Evolutionary conservation across 345 rosid species (phyloP).

Genomic region (Raphanus raphanistrum): DNA sequence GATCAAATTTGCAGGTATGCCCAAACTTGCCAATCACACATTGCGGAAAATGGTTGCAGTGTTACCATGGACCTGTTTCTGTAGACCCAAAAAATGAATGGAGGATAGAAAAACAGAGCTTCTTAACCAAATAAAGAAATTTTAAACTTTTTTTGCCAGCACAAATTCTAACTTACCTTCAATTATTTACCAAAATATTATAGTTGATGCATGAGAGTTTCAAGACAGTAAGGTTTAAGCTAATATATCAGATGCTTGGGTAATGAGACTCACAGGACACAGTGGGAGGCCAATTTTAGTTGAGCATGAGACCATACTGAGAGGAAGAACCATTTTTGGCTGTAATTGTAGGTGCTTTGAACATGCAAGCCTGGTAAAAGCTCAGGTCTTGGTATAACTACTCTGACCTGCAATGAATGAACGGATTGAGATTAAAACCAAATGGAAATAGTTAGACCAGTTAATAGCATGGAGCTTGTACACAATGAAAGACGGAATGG

Average conservation of each 20-base stretch:
- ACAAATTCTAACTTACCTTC: background rate
- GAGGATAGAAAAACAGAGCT: background rate
- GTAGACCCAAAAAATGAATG: conserved; percentile 38
- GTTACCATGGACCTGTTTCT: conserved; percentile 16
- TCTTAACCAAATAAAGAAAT: background rate
- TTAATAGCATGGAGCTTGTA: conserved; percentile 49
- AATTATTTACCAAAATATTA: background rate
- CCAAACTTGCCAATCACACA: conserved; percentile 72
- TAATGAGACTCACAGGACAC: conserved; percentile 50
- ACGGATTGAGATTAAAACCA: conserved; percentile 55
- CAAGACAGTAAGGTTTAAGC: conserved; percentile 1
- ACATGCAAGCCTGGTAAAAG: conserved; percentile 65
- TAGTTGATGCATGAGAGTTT: background rate
- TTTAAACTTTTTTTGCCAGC: background rate
- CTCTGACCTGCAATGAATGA: conserved; percentile 74
- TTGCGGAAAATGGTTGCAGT: conserved; percentile 58
- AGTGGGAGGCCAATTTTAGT: conserved; percentile 59
- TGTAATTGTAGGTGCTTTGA: conserved; percentile 61
- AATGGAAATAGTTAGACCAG: conserved; percentile 56
- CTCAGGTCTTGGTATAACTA: conserved; percentile 71
- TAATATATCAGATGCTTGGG: background rate
- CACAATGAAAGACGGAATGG: conserved; percentile 66
- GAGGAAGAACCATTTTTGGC: conserved; percentile 60
- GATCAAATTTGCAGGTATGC: conserved; percentile 73
- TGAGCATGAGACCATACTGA: conserved; percentile 62